A percentile compares a stretch with the other conserved stretches of the same genome.
phyloP scores from a whole-genome alignment of 164 flowering plant genomes.

The Akebia trifoliata region DNA sequence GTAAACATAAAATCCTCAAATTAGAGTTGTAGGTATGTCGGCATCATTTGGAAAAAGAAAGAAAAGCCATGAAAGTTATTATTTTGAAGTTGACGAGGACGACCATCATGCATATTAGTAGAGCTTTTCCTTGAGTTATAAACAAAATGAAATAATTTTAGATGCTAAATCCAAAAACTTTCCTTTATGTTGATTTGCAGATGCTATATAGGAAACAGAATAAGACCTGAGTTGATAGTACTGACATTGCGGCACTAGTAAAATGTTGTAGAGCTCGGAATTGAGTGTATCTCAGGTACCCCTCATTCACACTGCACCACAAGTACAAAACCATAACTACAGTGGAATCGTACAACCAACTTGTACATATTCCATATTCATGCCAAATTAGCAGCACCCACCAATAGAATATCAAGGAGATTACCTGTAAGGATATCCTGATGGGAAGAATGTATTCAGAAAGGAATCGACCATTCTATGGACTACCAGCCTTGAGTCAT shows the following conservation, averaged over 20 bases:
- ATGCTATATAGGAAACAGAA: slow-evolving; percentile 11
- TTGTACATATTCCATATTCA: neutral
- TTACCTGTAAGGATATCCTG: slow-evolving; percentile 95
- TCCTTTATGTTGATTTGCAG: neutral
- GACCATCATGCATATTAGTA: too few relatives aligned
- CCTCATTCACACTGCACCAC: slow-evolving; percentile 84
- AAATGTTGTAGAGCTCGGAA: slow-evolving; percentile 90
- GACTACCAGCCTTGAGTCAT: slow-evolving; percentile 58
- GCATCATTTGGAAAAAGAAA: neutral
- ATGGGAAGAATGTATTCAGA: slow-evolving; percentile 78
- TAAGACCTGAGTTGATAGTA: slow-evolving; percentile 92
- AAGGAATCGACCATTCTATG: slow-evolving; percentile 64
- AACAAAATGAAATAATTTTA: too few relatives aligned
- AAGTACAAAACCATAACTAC: slow-evolving; percentile 7
- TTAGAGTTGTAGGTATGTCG: neutral
- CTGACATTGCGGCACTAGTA: slow-evolving; percentile 89
- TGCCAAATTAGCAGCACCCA: neutral
- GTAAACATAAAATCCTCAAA: too few relatives aligned
- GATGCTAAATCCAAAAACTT: too few relatives aligned
- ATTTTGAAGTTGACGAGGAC: too few relatives aligned
- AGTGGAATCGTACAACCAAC: neutral
- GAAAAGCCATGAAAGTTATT: neutral
- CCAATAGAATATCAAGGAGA: neutral
- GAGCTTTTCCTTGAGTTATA: too few relatives aligned
- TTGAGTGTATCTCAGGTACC: slow-evolving; percentile 84